Conservation (phyloP, 2,329 filamentous ascomycete genomes). For the Pseudocercospora fijiensis region DNA sequence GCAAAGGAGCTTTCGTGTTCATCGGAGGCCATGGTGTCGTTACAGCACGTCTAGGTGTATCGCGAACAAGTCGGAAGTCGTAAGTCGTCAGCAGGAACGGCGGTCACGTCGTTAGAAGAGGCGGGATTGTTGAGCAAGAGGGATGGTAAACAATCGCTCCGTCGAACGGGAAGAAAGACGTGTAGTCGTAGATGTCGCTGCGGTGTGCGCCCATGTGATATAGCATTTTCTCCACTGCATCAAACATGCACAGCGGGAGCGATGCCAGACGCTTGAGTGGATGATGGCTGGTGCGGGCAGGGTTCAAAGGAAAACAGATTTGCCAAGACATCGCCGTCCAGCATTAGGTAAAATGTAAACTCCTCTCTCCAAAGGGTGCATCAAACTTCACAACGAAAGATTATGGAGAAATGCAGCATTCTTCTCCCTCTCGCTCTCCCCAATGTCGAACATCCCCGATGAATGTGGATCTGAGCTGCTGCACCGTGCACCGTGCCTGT, state of each 20-base stretch:
- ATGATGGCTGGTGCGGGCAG: neutral
- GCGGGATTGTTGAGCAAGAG: neutral
- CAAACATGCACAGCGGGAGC: neutral
- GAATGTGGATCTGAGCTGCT: neutral
- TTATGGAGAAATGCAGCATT: neutral
- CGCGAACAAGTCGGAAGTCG: neutral
- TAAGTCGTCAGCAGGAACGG: neutral
- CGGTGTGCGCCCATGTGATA: neutral
- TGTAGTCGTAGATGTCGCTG: neutral
- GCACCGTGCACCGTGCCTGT: too few relatives aligned
- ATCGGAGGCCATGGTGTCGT: constrained; percentile 1
- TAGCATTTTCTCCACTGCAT: neutral
- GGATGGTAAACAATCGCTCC: neutral
- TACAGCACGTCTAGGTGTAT: neutral
- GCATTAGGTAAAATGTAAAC: neutral
- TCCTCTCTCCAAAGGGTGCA: neutral
- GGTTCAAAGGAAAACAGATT: neutral
- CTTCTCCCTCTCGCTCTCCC: neutral
- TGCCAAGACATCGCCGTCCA: neutral
- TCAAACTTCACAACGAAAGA: neutral
- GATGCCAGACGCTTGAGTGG: constrained; percentile 7
- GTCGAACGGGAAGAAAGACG: neutral
- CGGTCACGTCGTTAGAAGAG: neutral
- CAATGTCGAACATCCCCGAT: neutral
- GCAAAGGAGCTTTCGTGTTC: constrained; percentile 22